Evolutionary conservation across 768 basidiomycete species (phyloP), one percentile per base, ranked within the genome.

Genomic region (Amanita rimosa): DNA sequence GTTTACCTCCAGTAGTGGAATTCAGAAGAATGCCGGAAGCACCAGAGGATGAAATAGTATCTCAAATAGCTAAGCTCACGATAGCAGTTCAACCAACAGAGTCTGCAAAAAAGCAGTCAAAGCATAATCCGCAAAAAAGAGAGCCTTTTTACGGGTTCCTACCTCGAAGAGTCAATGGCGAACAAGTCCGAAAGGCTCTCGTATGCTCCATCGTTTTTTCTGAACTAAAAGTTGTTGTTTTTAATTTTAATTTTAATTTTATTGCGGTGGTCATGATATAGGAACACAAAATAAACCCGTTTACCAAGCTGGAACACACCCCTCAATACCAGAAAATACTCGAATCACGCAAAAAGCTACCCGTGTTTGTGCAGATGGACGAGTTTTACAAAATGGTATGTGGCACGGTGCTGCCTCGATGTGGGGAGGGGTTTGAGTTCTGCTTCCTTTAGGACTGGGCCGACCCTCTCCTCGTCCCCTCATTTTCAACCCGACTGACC

Each of bases 291-390:
- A 52, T 84, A 35, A 97, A 98, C 58, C 86, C 95, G 0, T 98
- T 97, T 68, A 96, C 88, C 3, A 84, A 84, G 50, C 64, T 61
- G 50, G 85, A 89, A 0, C 84, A 83, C 61, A 78, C 89, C 0
- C 60, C 76, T 2, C 77, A 83, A 53, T 98, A 96, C 71, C 79
- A 70, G 64, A 91, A 87, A 67, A 94, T 98, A 49, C 63, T 98
- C 19, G 83, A 83, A 58, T 66, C 73, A 7, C 79, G 96, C 49
- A 91, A 83, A 70, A 87, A 88, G 61, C 71, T 99, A 17, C 95
- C 96, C 0, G 94, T 99, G 0, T 96, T 75, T 57, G 67, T 81
- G 2, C 89, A 95, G 65, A 95, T 97, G 93, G 76, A 83, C 49
- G 88, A 94, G 39, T 98, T n/a, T 63, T 79, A 83, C 58, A 74